phyloP scores from a whole-genome alignment of 1,284 basidiomycete genomes.

The Austroboletus niveus region DNA sequence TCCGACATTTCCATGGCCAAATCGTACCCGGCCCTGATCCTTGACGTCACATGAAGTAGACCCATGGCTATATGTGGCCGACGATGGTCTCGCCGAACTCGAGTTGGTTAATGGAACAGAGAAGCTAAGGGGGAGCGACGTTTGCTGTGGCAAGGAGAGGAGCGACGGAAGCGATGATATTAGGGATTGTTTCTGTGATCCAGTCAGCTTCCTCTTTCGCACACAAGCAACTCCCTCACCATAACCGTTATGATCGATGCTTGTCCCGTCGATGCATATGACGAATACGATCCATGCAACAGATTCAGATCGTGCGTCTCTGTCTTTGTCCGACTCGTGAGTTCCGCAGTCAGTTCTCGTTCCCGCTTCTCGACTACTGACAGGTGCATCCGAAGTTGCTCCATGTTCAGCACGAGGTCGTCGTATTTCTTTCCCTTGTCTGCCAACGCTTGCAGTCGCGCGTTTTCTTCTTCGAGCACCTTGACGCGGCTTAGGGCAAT shows the following conservation, averaged over 20 bases:
- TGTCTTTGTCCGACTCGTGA: conserved; percentile 51
- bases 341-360: conserved; percentile 57
- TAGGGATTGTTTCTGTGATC: conserved; percentile 52
- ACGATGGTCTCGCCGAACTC: conserved; percentile 39
- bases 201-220: conserved; percentile 18
- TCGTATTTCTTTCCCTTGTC: conserved; percentile 36
- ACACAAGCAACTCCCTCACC: conserved; percentile 42
- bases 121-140: conserved; percentile 51
- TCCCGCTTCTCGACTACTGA: conserved; percentile 65
- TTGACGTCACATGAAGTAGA: conserved; percentile 48
- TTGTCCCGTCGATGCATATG: conserved; percentile 43
- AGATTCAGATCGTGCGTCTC: conserved; percentile 49
- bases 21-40: conserved; percentile 58
- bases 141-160: conserved; percentile 60
- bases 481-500: conserved; percentile 32
- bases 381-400: conserved; percentile 62
- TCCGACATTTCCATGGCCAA: conserved; percentile 37
- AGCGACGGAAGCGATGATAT: conserved; percentile 73
- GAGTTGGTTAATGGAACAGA: conserved; percentile 46
- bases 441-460: conserved; percentile 57
- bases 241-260: conserved; percentile 67
- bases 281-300: conserved; percentile 40
- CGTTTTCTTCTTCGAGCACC: conserved; percentile 78
- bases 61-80: conserved; percentile 53
- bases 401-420: conserved; percentile 56